Conservation (phyloP, 1,139 yeast species). For the Yamadazyma pseudoaaseri region DNA sequence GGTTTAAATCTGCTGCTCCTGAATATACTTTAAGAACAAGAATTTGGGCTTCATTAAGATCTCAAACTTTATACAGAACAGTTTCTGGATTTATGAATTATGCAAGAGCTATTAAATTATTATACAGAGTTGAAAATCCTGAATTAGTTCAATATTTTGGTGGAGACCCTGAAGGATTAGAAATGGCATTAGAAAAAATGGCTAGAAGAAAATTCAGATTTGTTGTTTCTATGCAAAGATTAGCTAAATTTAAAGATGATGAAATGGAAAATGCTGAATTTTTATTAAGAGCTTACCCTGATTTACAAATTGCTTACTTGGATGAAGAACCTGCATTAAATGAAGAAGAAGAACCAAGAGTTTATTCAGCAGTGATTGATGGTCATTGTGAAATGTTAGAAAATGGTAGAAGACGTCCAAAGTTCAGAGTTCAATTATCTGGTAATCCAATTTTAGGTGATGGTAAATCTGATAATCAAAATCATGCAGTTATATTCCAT, state of each 20-base stretch:
- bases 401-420: constrained; percentile 98
- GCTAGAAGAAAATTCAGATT: constrained; percentile 99
- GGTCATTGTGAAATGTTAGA: constrained; percentile 98
- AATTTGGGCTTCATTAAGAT: constrained; percentile 98
- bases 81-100: constrained; percentile 99
- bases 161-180: constrained; percentile 94
- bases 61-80: constrained; percentile 97
- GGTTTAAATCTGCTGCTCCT: constrained; percentile 99
- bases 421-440: constrained; percentile 94
- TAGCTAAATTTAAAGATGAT: constrained; percentile 94
- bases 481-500: constrained; percentile 93
- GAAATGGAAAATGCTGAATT: constrained; percentile 98
- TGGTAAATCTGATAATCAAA: constrained; percentile 99
- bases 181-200: constrained; percentile 96
- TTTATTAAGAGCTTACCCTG: constrained; percentile 97
- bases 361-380: constrained; percentile 93
- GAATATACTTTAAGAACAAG: constrained; percentile 97
- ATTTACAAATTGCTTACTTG: constrained; percentile 94
- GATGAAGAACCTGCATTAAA: constrained; percentile 89
- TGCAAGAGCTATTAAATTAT: constrained; percentile 94
- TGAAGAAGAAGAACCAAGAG: constrained; percentile 98
- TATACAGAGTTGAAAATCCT: constrained; percentile 98
- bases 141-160: constrained; percentile 98
- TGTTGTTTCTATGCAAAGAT: constrained; percentile 97
- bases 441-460: constrained; percentile 99